These are phyloP conservation scores for Ceratobasidium sp. DNA, from an alignment of 1,284 basidiomycete genomes.

Conservation along the genomic window DNA sequence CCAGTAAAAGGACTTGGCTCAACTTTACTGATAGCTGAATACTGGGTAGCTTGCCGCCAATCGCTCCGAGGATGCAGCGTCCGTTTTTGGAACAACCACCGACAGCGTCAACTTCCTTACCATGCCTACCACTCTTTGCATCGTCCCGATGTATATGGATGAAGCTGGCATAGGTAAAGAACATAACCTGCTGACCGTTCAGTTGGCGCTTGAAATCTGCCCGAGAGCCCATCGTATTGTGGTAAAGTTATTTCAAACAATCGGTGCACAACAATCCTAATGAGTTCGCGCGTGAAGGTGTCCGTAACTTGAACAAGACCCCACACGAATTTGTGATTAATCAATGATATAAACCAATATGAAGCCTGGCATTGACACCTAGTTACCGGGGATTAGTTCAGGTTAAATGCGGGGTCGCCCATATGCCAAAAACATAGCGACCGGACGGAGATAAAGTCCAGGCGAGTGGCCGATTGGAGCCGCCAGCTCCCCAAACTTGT, in stretches of 20 bases:
- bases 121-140: conserved; percentile 29
- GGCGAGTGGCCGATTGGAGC: too few species aligned
- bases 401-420: too few species aligned
- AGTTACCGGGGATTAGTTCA: too few species aligned
- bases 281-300: not conserved
- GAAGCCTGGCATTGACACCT: too few species aligned
- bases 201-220: conserved; percentile 33
- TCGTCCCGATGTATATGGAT: conserved; percentile 19
- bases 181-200: conserved; percentile 9
- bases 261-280: not conserved
- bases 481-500: too few species aligned
- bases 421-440: too few species aligned
- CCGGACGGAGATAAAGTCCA: too few species aligned
- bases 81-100: conserved; percentile 33
- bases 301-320: not conserved
- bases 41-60: conserved; percentile 22
- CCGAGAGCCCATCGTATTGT: conserved; percentile 25
- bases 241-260: not conserved
- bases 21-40: not conserved
- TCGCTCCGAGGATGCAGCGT: conserved; percentile 2
- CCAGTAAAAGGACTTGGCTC: too few species aligned
- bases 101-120: conserved; percentile 27
- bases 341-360: too few species aligned
- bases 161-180: conserved; percentile 28
- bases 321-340: too few species aligned